Evolutionary conservation across 2,329 filamentous ascomycete genomes (phyloP).

Genomic region (Rhynchosporium secalis): DNA sequence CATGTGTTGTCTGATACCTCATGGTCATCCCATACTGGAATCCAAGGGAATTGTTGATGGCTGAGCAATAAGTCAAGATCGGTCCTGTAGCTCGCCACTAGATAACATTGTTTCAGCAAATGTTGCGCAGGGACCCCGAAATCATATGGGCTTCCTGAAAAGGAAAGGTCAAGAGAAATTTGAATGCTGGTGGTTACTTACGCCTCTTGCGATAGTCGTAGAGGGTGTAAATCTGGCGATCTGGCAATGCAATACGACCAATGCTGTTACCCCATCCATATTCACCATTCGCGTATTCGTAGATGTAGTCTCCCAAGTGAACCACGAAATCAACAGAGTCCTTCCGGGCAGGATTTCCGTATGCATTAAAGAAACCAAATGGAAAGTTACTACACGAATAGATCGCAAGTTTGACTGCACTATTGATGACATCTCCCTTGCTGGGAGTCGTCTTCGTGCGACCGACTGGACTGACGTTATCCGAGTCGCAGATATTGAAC

Average conservation of each 20-base stretch:
- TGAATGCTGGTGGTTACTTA: neutral
- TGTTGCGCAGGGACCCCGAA: neutral
- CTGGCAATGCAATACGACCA: conserved; percentile 53
- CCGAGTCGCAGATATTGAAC: conserved; percentile 66
- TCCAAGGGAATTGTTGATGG: conserved; percentile 61
- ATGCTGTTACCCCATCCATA: conserved; percentile 54
- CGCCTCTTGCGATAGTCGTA: conserved; percentile 59
- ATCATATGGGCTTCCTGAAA: neutral
- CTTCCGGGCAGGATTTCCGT: conserved; percentile 59
- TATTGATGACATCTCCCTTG: conserved; percentile 54
- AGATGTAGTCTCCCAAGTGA: conserved; percentile 64
- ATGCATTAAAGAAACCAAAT: conserved; percentile 60
- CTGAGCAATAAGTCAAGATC: conserved; percentile 58
- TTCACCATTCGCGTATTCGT: conserved; percentile 55
- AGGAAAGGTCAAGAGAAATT: neutral
- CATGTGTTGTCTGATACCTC: conserved; percentile 66
- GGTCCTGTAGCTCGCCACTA: conserved; percentile 57
- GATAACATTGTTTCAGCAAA: neutral
- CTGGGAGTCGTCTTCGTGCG: conserved; percentile 69
- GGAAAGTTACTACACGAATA: conserved; percentile 72
- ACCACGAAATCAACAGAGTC: conserved; percentile 61
- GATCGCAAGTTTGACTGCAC: conserved; percentile 62
- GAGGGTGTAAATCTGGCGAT: conserved; percentile 48
- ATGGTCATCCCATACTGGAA: conserved; percentile 65
- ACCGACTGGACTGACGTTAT: conserved; percentile 61